phyloP scores from a whole-genome alignment of 108 stramenopile genomes.

The Nitzschia putrida region DNA sequence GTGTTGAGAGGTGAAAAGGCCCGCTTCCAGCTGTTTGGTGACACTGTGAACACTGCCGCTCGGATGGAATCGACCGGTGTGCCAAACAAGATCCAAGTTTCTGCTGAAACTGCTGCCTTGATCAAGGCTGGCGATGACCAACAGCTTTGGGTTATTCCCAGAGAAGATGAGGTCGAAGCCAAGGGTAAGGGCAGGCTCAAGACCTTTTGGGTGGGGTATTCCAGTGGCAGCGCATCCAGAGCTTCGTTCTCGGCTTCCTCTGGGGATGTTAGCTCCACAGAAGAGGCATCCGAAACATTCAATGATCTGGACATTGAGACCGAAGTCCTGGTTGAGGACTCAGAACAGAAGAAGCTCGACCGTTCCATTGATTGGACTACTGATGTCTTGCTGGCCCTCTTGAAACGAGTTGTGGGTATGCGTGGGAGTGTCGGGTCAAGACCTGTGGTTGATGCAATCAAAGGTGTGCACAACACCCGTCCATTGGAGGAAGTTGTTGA shows the following conservation, averaged over 20 bases:
- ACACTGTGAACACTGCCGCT: conserved; percentile 2
- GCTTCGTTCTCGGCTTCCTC: background rate
- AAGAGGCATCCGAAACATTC: background rate
- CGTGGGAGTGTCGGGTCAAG: background rate
- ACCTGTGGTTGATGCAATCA: too few species aligned
- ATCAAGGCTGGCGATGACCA: conserved; percentile 16
- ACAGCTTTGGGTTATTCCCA: conserved; percentile 25
- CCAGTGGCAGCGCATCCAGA: background rate
- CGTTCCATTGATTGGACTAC: conserved; percentile 26
- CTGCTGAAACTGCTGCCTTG: background rate
- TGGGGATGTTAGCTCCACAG: background rate
- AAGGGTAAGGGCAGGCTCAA: conserved; percentile 33
- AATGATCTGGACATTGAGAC: background rate
- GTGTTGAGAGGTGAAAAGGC: conserved; percentile 1
- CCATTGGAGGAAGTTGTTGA: background rate
- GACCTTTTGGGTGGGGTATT: conserved; percentile 7
- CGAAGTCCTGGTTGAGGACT: background rate
- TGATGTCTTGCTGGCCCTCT: conserved; percentile 9
- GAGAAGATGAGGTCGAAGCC: conserved; percentile 26
- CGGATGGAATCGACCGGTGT: background rate
- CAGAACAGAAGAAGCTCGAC: background rate
- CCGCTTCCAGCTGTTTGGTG: background rate
- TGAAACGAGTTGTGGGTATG: conserved; percentile 22
- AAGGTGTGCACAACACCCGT: background rate
- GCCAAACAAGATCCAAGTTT: background rate